Evolutionary conservation across 768 basidiomycete genomes (phyloP).

Genomic region (Mycena indigotica): DNA sequence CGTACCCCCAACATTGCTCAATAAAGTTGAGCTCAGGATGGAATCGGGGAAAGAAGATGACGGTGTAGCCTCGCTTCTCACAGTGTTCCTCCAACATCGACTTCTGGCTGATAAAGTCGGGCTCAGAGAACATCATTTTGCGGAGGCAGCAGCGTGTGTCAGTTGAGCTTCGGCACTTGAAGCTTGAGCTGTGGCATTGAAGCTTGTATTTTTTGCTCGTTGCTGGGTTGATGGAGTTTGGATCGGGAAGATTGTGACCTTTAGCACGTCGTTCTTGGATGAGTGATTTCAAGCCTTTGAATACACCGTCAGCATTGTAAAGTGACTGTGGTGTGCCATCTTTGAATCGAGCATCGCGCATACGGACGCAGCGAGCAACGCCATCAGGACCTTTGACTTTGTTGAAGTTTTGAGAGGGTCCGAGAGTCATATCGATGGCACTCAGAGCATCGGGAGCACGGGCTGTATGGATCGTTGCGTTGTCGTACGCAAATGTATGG

Average conservation of each 20-base stretch:
- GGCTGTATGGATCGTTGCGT: background rate
- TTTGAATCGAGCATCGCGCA: background rate
- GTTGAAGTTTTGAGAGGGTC: background rate
- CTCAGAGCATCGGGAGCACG: background rate
- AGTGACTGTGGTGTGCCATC: too few species aligned
- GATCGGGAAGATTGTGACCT: background rate
- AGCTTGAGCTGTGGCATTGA: background rate
- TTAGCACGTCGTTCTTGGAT: background rate
- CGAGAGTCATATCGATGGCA: background rate
- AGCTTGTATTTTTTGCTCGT: background rate
- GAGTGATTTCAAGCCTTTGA: background rate
- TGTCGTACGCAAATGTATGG: background rate
- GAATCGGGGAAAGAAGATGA: background rate
- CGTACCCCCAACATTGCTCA: background rate
- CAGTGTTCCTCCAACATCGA: background rate
- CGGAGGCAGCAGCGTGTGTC: background rate
- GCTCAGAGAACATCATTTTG: background rate
- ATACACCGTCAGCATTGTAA: background rate
- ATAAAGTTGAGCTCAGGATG: background rate
- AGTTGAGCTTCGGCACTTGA: background rate
- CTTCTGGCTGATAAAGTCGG: background rate
- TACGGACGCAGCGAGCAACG: background rate
- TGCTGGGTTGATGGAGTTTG: background rate
- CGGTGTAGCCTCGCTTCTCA: background rate
- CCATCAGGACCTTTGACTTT: background rate